A percentile compares a stretch with the other conserved stretches of the same genome.
phyloP scores from a whole-genome alignment of 140 eudicot genomes.

The Anethum foeniculum region DNA sequence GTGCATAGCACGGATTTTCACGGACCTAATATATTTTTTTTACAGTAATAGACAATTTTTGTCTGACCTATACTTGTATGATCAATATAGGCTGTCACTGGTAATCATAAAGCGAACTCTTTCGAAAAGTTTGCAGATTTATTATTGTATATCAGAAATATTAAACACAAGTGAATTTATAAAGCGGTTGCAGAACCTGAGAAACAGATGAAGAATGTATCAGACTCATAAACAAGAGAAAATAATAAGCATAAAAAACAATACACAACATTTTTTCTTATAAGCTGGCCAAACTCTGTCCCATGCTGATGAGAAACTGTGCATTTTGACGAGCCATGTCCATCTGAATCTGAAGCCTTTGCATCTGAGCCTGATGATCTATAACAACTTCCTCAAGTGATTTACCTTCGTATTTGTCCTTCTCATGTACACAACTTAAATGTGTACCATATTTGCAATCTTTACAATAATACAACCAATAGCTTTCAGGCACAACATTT shows the following conservation, averaged over 20 bases:
- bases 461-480: neutral
- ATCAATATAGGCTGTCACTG: neutral
- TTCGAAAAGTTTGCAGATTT: neutral
- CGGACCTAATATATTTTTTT: too few species aligned
- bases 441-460: neutral
- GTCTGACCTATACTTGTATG: neutral
- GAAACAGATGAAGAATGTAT: neutral
- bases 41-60: too few species aligned
- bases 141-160: neutral
- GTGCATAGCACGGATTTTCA: too few species aligned
- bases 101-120: neutral
- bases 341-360: neutral
- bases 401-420: neutral
- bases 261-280: neutral
- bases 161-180: neutral
- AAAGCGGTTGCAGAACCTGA: neutral
- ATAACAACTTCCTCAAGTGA: neutral
- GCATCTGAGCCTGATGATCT: neutral
- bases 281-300: neutral
- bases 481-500: neutral
- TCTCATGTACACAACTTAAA: neutral
- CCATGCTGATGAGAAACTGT: conserved; percentile 1
- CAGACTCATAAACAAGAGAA: neutral
- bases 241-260: neutral
- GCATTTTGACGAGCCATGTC: conserved; percentile 4